Percentiles rank a stretch among this genome's conserved stretches.
Evolutionary conservation across 2,329 filamentous ascomycete species (phyloP).

Genomic region (Apiospora saccharicola): DNA sequence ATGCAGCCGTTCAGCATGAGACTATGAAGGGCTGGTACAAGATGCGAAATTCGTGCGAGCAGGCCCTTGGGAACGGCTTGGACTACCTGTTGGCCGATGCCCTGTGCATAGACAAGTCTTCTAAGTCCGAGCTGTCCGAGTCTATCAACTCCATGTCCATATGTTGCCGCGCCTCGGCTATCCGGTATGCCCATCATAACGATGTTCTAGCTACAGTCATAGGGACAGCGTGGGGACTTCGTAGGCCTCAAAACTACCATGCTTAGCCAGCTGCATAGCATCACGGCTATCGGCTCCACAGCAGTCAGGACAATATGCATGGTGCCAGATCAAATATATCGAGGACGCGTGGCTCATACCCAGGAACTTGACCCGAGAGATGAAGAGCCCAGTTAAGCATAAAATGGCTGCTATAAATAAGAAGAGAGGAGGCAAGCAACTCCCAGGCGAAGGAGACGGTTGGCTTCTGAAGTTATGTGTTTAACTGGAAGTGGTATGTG

Average conservation of each 20-base stretch:
- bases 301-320: not conserved
- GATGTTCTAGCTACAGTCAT: not conserved
- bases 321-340: not conserved
- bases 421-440: not conserved
- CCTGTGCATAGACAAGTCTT: slow-evolving; percentile 23
- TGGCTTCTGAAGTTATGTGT: not conserved
- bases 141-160: slow-evolving; percentile 19
- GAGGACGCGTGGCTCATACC: not conserved
- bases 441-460: not conserved
- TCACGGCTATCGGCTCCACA: slow-evolving; percentile 6
- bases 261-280: not conserved
- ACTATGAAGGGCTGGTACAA: not conserved
- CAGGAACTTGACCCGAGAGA: not conserved
- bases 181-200: not conserved
- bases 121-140: slow-evolving; percentile 17
- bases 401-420: not conserved
- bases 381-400: not conserved
- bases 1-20: not conserved
- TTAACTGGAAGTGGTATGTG: not conserved
- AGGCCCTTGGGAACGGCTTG: not conserved
- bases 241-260: not conserved
- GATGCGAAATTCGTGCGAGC: not conserved
- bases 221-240: not conserved
- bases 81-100: slow-evolving; percentile 17
- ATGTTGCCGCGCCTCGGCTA: not conserved